phyloP scores from a whole-genome alignment of 345 rosid species.

The Eucalyptus grandis region DNA sequence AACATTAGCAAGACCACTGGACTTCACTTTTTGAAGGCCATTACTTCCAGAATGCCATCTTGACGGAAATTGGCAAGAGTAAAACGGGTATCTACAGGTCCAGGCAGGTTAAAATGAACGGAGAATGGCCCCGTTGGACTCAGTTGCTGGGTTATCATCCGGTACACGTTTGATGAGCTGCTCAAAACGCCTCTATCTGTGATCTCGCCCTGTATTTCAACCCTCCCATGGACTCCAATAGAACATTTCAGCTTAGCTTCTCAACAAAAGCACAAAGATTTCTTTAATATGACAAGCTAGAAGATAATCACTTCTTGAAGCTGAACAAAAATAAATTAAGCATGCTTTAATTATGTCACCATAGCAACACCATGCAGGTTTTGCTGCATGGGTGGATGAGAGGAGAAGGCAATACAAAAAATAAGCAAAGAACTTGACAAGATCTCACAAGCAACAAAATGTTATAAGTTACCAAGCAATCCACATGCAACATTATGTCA shows the following conservation, averaged over 20 bases:
- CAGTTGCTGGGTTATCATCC: constrained; percentile 35
- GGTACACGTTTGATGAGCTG: constrained; percentile 8
- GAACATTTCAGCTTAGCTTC: neutral
- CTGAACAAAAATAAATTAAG: neutral
- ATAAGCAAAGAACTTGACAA: neutral
- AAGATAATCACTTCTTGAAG: neutral
- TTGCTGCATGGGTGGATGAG: neutral
- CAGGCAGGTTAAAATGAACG: constrained; percentile 52
- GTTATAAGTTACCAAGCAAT: neutral
- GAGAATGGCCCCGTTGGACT: constrained; percentile 52
- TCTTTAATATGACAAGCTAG: neutral
- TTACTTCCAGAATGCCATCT: constrained; percentile 62
- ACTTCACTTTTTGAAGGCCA: constrained; percentile 25
- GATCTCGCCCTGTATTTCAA: constrained; percentile 38
- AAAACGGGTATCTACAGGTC: constrained; percentile 69
- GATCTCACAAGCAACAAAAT: neutral
- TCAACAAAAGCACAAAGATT: neutral
- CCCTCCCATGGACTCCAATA: constrained; percentile 27
- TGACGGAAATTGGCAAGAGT: constrained; percentile 22
- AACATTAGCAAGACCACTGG: neutral
- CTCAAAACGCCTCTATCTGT: constrained; percentile 16
- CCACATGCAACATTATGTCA: neutral
- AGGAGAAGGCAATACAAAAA: neutral
- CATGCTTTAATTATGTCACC: neutral
- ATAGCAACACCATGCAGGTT: neutral